Evolutionary conservation across 345 rosid species (phyloP).

Genomic region (Murraya paniculata): DNA sequence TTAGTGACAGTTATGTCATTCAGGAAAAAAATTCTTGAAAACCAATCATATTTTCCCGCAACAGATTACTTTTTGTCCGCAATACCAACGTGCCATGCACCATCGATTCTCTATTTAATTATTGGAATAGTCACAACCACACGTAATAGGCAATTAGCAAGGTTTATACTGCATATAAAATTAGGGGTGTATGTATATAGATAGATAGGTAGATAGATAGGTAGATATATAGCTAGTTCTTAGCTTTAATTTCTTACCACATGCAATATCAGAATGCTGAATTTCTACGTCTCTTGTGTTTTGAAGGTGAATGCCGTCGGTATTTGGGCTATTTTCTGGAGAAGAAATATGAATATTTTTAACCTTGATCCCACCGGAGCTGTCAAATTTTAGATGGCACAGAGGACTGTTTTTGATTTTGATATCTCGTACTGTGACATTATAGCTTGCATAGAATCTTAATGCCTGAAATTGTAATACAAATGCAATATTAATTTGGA

Average conservation of each 20-base stretch:
- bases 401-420: conserved; percentile 68
- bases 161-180: too few species aligned
- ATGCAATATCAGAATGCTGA: conserved; percentile 59
- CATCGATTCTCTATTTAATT: conserved; percentile 13
- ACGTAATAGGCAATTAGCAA: neutral
- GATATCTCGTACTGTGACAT: conserved; percentile 72
- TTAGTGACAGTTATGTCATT: conserved; percentile 41
- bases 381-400: conserved; percentile 88
- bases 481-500: neutral
- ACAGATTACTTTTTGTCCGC: conserved; percentile 20
- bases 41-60: conserved; percentile 18
- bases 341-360: conserved; percentile 66
- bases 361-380: conserved; percentile 53
- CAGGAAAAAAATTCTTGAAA: conserved; percentile 8
- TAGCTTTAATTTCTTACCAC: conserved; percentile 43
- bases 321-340: conserved; percentile 71
- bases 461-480: conserved; percentile 41
- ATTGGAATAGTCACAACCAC: conserved; percentile 7
- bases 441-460: conserved; percentile 69
- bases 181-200: too few species aligned
- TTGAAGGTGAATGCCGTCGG: conserved; percentile 92
- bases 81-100: conserved; percentile 51
- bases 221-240: neutral
- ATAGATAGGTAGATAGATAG: too few species aligned
- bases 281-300: conserved; percentile 77